Conservation (phyloP, 306 rosid species). For the Vicia sativa region DNA sequence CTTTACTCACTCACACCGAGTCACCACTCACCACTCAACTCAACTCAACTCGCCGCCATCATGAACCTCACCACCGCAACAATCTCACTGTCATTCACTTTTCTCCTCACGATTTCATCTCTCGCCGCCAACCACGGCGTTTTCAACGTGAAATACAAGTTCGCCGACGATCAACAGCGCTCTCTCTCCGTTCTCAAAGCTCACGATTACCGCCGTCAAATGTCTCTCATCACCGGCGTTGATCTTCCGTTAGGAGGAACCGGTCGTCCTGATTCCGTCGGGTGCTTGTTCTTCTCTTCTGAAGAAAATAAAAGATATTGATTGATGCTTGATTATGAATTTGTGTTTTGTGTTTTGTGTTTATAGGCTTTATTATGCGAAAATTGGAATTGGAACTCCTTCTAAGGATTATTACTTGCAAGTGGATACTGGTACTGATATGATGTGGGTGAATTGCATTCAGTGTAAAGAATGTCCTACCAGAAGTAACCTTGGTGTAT, state of each 20-base stretch:
- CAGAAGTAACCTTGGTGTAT: constrained; percentile 90
- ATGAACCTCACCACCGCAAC: not conserved
- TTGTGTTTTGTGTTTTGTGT: constrained; percentile 20
- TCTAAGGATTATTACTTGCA: constrained; percentile 83
- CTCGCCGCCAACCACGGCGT: constrained; percentile 59
- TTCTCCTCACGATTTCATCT: constrained; percentile 28
- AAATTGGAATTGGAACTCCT: constrained; percentile 97
- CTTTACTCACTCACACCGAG: too few species aligned
- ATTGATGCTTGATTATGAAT: constrained; percentile 4
- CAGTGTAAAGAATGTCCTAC: constrained; percentile 87
- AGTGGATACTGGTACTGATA: constrained; percentile 96
- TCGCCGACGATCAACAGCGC: constrained; percentile 70
- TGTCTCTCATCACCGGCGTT: constrained; percentile 78
- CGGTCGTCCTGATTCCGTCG: constrained; percentile 92
- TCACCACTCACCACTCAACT: too few species aligned
- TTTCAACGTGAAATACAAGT: constrained; percentile 81
- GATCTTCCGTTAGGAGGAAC: constrained; percentile 91
- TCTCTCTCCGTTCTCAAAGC: constrained; percentile 73
- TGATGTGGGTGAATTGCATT: constrained; percentile 96
- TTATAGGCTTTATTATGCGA: constrained; percentile 88
- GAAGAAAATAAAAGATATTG: not conserved
- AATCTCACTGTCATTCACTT: constrained; percentile 5
- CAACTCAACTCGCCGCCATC: too few species aligned
- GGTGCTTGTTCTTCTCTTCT: constrained; percentile 43
- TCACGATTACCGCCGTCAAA: constrained; percentile 86